These are phyloP conservation scores for Phaffia australis DNA, from an alignment of 768 basidiomycete species.

Conservation along the genomic window DNA sequence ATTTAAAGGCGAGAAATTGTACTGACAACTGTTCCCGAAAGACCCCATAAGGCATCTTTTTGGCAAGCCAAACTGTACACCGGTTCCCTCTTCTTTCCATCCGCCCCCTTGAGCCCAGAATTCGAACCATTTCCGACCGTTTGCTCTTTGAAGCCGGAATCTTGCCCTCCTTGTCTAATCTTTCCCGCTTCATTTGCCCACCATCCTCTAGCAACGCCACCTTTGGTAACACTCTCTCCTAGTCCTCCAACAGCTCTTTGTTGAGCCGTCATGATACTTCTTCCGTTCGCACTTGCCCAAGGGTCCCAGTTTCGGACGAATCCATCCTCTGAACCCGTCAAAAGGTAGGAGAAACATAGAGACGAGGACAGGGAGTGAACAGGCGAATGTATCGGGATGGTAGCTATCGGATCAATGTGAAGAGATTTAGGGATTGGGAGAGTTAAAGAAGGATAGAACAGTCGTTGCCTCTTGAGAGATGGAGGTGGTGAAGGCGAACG, in stretches of 20 bases:
- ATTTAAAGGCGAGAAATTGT: conserved; percentile 26
- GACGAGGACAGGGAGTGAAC: conserved; percentile 82
- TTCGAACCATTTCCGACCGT: conserved; percentile 6
- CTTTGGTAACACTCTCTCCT: conserved; percentile 83
- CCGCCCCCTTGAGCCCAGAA: conserved; percentile 37
- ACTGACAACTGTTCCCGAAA: conserved; percentile 75
- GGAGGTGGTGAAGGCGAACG: conserved; percentile 30
- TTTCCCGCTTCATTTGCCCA: conserved; percentile 57
- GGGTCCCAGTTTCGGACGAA: conserved; percentile 88
- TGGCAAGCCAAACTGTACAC: conserved; percentile 88
- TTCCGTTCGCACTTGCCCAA: conserved; percentile 76
- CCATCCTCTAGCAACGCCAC: conserved; percentile 76
- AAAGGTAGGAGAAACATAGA: conserved; percentile 70
- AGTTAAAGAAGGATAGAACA: conserved; percentile 34
- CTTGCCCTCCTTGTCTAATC: conserved; percentile 17
- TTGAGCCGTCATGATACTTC: conserved; percentile 72
- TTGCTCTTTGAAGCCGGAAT: not conserved
- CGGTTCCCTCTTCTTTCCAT: conserved; percentile 40
- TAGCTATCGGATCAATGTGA: conserved; percentile 81
- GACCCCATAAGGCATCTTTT: conserved; percentile 81
- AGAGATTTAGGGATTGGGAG: conserved; percentile 46
- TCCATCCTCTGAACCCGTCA: conserved; percentile 88
- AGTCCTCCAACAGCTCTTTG: conserved; percentile 80
- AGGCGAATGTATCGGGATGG: conserved; percentile 76
- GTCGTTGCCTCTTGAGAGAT: conserved; percentile 33